phyloP scores from a whole-genome alignment of 2,329 filamentous ascomycete species.

The Knufia fluminis region DNA sequence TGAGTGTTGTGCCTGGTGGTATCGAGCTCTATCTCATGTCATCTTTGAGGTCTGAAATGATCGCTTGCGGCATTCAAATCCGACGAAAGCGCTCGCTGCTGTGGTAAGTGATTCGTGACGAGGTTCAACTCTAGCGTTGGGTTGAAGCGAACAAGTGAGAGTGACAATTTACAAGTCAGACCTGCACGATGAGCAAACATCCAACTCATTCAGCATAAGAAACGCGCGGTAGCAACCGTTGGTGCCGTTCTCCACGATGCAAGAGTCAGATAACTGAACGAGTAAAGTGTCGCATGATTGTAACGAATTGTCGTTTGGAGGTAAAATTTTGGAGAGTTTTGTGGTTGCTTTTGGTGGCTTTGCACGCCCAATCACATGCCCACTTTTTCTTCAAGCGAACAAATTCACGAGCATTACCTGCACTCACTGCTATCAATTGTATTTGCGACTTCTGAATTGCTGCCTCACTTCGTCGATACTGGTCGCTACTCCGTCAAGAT shows the following conservation, averaged over 20 bases:
- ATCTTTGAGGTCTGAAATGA: background rate
- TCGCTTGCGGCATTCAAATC: background rate
- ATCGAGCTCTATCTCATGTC: background rate
- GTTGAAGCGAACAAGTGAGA: background rate
- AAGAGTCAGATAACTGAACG: background rate
- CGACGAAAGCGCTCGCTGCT: background rate
- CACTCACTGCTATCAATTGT: background rate
- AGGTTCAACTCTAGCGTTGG: conserved; percentile 5
- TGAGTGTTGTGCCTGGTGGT: background rate
- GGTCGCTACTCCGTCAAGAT: conserved; percentile 32
- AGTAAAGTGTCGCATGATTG: conserved; percentile 6
- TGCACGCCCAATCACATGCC: background rate
- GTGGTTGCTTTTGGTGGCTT: too few relatives aligned
- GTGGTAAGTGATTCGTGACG: background rate
- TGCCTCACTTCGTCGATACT: conserved; percentile 4
- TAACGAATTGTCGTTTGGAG: background rate
- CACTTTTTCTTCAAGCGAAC: background rate
- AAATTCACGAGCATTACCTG: conserved; percentile 2
- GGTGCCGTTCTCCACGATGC: background rate
- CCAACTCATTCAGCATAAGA: background rate
- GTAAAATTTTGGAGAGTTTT: too few relatives aligned
- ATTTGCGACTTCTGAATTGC: background rate
- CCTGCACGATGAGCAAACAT: conserved; percentile 5
- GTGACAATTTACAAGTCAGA: background rate
- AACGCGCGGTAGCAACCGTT: background rate